These are phyloP conservation scores for Alternaria incomplexa DNA, from an alignment of 2,329 filamentous ascomycete genomes.

Conservation along the genomic window DNA sequence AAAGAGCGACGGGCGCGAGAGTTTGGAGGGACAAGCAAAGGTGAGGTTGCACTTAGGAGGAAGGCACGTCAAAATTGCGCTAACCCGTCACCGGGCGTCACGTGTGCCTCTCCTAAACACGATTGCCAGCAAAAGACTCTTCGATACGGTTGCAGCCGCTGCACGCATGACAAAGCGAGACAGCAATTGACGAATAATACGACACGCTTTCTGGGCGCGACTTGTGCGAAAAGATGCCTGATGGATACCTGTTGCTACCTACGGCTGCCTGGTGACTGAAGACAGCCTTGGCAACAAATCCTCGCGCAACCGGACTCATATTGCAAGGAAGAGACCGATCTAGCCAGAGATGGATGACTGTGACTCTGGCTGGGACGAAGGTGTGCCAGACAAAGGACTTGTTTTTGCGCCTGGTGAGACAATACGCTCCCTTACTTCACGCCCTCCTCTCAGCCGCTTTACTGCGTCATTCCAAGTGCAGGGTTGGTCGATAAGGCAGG, in stretches of 20 bases:
- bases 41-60: slow-evolving; percentile 24
- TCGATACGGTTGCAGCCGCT: neutral
- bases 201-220: slow-evolving; percentile 2
- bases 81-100: slow-evolving; percentile 20
- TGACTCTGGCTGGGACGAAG: neutral
- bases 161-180: slow-evolving; percentile 16
- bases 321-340: slow-evolving; percentile 1
- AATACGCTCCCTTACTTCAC: neutral
- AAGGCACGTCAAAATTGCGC: slow-evolving; percentile 15
- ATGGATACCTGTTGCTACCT: slow-evolving; percentile 34
- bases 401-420: neutral
- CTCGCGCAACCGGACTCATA: slow-evolving; percentile 10
- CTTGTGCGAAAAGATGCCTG: slow-evolving; percentile 21
- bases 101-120: slow-evolving; percentile 15
- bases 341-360: slow-evolving; percentile 7
- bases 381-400: neutral
- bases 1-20: slow-evolving; percentile 28
- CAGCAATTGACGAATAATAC: slow-evolving; percentile 20
- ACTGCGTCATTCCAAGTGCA: neutral
- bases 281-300: slow-evolving; percentile 21
- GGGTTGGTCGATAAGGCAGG: neutral
- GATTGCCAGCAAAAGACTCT: slow-evolving; percentile 2
- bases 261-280: slow-evolving; percentile 38
- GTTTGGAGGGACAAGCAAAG: slow-evolving; percentile 21
- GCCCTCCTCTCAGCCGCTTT: neutral